Percentiles rank a stretch among this genome's conserved stretches.
Evolutionary conservation across 164 flowering plant species (phyloP).

Genomic region (Houttuynia cordata): DNA sequence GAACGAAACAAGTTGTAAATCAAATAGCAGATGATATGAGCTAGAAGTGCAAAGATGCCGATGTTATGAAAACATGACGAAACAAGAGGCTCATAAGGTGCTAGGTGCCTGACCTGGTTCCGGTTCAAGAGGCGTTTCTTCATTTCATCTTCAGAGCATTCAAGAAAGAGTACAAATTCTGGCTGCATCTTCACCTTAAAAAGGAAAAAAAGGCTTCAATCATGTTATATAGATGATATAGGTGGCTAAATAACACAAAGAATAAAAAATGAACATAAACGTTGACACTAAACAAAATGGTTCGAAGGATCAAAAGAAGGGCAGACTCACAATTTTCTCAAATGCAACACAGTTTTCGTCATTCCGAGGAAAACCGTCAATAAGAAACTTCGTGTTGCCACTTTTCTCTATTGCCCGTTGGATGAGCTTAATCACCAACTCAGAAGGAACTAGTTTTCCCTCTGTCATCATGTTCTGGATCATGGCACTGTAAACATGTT

Average conservation of each 20-base stretch:
- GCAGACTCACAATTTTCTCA: constrained; percentile 58
- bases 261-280: not conserved
- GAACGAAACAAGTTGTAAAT: not conserved
- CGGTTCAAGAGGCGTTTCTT: constrained; percentile 75
- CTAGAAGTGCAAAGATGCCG: too few species aligned
- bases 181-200: constrained; percentile 81
- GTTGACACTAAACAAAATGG: not conserved
- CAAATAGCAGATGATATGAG: not conserved
- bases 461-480: constrained; percentile 84
- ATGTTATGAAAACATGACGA: not conserved
- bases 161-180: constrained; percentile 62
- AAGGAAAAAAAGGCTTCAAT: not conserved
- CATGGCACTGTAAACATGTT: constrained; percentile 50
- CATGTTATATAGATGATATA: too few species aligned
- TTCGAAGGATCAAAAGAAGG: not conserved
- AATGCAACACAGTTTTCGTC: constrained; percentile 94
- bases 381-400: constrained; percentile 76
- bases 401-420: constrained; percentile 63
- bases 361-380: constrained; percentile 93
- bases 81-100: not conserved
- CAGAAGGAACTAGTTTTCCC: constrained; percentile 91
- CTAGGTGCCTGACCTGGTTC: constrained; percentile 52
- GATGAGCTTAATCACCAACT: constrained; percentile 82
- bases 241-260: too few species aligned
- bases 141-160: constrained; percentile 92